phyloP scores from a whole-genome alignment of 176 grass and related monocot species.

The Bothriochloa decipiens region DNA sequence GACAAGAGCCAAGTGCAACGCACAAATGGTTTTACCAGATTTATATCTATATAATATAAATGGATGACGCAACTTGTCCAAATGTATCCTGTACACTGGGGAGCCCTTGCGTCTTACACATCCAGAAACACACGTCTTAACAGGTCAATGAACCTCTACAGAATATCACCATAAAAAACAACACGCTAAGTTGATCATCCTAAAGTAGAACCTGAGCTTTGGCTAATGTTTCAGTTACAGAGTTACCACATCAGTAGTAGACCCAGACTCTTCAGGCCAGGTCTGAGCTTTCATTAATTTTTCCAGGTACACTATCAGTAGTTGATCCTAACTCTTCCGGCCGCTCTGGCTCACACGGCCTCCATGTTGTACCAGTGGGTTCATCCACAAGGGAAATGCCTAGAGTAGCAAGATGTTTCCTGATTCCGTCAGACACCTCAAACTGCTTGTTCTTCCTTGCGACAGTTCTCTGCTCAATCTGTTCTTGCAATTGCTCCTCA shows the following conservation, averaged over 20 bases:
- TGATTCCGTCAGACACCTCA: constrained; percentile 42
- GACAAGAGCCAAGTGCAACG: background rate
- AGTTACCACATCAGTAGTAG: background rate
- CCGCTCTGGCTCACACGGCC: constrained; percentile 58
- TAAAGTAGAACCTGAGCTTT: background rate
- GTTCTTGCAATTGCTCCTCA: constrained; percentile 42
- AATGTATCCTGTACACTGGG: background rate
- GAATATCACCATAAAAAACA: background rate
- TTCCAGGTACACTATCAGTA: constrained; percentile 16
- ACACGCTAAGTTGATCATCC: background rate
- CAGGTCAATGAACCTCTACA: background rate
- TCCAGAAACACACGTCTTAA: background rate
- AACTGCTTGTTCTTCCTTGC: constrained; percentile 58
- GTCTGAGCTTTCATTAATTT: background rate
- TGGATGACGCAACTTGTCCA: background rate
- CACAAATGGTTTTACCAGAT: background rate
- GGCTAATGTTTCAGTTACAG: background rate
- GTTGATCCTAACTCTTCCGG: background rate
- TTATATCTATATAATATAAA: background rate
- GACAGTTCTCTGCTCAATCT: constrained; percentile 31
- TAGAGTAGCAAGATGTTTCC: constrained; percentile 51
- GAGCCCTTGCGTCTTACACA: background rate
- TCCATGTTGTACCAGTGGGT: constrained; percentile 62
- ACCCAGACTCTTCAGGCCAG: background rate
- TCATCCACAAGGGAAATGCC: constrained; percentile 89